Conservation (phyloP, 805 yeast species). For the Tetrapisispora nanseiensis region DNA sequence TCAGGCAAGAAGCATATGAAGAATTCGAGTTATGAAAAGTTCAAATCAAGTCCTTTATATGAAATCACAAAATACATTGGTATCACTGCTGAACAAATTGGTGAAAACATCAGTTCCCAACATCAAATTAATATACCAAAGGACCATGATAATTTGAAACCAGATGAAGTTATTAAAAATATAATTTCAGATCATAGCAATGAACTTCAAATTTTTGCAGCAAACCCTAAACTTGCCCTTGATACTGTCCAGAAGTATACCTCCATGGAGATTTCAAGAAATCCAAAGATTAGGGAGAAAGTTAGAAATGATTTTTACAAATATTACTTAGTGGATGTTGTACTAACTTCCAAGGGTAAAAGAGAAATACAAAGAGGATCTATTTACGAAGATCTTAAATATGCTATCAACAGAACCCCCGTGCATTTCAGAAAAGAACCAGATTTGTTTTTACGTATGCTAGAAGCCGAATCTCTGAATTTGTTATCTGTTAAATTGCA, state of each 20-base stretch:
- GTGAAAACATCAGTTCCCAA: constrained; percentile 66
- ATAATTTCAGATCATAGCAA: constrained; percentile 27
- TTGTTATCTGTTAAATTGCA: constrained; percentile 56
- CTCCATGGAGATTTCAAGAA: constrained; percentile 71
- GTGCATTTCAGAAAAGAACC: constrained; percentile 68
- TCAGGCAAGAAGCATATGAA: constrained; percentile 47
- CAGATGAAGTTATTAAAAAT: constrained; percentile 47
- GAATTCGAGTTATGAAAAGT: constrained; percentile 53
- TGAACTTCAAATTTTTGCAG: constrained; percentile 34
- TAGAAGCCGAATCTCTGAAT: constrained; percentile 80
- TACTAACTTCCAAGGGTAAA: constrained; percentile 74
- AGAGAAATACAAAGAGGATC: constrained; percentile 69
- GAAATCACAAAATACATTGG: constrained; percentile 64
- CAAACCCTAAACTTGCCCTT: constrained; percentile 49
- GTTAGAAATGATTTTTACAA: constrained; percentile 52
- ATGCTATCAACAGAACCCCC: constrained; percentile 73
- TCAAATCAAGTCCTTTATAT: constrained; percentile 54
- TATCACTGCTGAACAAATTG: constrained; percentile 67
- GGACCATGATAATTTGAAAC: constrained; percentile 49
- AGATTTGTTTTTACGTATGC: constrained; percentile 76
- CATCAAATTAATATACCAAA: constrained; percentile 62
- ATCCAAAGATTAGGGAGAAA: constrained; percentile 68
- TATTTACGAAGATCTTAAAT: constrained; percentile 82
- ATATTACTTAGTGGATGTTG: constrained; percentile 61
- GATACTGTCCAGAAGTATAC: constrained; percentile 66